Evolutionary conservation across 495 filamentous ascomycete genomes (phyloP).

Genomic region (Lasiosphaeria hispida): DNA sequence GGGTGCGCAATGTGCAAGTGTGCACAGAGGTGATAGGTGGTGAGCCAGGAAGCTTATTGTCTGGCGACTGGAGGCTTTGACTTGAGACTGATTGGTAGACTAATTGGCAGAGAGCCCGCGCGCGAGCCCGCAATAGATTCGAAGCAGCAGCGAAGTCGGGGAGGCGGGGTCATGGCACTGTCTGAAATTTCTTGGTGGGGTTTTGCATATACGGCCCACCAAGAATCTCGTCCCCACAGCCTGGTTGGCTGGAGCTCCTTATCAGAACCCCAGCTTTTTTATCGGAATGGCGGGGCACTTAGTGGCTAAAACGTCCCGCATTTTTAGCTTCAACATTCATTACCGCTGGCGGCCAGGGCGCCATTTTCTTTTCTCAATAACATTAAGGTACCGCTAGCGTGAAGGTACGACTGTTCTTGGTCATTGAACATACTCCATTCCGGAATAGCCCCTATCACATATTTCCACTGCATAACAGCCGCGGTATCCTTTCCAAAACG

Average conservation of each 20-base stretch:
- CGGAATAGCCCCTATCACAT: too few species aligned
- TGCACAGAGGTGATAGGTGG: neutral
- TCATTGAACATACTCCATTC: too few species aligned
- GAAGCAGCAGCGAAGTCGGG: conserved; percentile 10
- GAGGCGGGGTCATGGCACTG: conserved; percentile 12
- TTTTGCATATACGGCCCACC: neutral
- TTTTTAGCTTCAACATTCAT: neutral
- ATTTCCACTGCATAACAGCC: too few species aligned
- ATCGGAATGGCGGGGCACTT: neutral
- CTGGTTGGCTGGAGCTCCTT: neutral
- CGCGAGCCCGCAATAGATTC: neutral
- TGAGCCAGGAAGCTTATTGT: neutral
- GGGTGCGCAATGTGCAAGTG: neutral
- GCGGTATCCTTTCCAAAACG: too few species aligned
- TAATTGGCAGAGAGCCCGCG: conserved; percentile 11
- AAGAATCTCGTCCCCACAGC: neutral
- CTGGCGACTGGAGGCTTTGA: neutral
- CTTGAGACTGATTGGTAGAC: neutral
- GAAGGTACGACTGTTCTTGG: too few species aligned
- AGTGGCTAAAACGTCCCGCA: neutral
- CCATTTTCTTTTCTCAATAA: neutral
- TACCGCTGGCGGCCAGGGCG: too few species aligned
- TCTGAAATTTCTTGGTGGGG: conserved; percentile 14
- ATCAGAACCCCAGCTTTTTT: neutral
- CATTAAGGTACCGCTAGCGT: too few species aligned